These are phyloP conservation scores for Hypoxylon sp. DNA, from an alignment of 2,329 filamentous ascomycete genomes.

Conservation along the genomic window DNA sequence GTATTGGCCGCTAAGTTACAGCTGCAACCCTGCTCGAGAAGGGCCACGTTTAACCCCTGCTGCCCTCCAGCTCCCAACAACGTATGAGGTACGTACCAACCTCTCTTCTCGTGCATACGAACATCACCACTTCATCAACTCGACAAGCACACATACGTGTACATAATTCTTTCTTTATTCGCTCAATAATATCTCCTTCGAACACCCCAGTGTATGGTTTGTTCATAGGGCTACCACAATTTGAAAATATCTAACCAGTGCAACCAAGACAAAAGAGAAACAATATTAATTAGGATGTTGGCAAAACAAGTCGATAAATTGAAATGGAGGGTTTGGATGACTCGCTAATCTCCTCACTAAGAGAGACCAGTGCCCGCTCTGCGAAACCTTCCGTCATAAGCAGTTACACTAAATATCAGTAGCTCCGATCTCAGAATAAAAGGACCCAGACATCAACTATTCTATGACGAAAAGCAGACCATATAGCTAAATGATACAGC, in stretches of 20 bases:
- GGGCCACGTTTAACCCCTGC: conserved; percentile 33
- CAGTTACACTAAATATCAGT: conserved; percentile 42
- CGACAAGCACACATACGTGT: not conserved
- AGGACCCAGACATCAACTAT: not conserved
- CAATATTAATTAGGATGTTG: not conserved
- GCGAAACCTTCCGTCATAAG: not conserved
- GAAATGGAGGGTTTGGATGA: not conserved
- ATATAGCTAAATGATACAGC: not conserved
- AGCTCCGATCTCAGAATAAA: not conserved
- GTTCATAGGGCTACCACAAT: not conserved
- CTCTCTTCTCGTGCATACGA: not conserved
- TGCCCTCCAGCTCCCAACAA: not conserved
- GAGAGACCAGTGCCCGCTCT: not conserved
- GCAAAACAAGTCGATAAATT: not conserved
- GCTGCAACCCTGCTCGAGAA: conserved; percentile 31
- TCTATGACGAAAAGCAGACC: not conserved
- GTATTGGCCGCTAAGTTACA: conserved; percentile 7
- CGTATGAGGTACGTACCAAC: conserved; percentile 12
- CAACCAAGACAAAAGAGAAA: not conserved
- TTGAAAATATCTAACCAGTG: not conserved
- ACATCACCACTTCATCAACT: too few species aligned
- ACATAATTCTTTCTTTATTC: not conserved
- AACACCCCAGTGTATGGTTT: not conserved
- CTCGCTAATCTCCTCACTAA: not conserved
- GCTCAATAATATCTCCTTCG: not conserved